Base-by-base conservation (phyloP, 225 moss, liverwort and hornwort genomes). In the Marchantia polymorpha region DNA sequence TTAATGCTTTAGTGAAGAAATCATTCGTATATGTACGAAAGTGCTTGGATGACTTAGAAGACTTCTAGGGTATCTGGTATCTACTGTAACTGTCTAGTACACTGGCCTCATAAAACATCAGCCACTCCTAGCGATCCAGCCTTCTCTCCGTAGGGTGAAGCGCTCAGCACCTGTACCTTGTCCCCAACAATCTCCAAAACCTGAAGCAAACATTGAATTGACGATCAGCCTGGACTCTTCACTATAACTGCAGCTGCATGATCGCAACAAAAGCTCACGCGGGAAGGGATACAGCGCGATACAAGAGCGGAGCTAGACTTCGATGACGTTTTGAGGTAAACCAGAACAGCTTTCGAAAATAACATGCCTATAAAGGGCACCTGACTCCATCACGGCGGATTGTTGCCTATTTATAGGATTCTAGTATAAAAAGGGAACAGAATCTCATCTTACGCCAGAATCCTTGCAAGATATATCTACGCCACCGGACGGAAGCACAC, bases 101-200 rank as follows among this genome's bases (percentile, higher is more conserved):
- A 74, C 15, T 59, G 59, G 46, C 59, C 19, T 78, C 65, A 78
- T 64, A 66, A 51, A 72, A 66, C 0, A 56, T 84, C 84, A 56
- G 76, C 80, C 22, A 80, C 53, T 50, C 72, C 64, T 50, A 84
- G 30, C 46, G 69, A 9, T 39, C 30, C 56, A 30, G 77, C 23
- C 22, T 77, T 80, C 65, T 80, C 82, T 31, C 76, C 65, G 60
- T 22, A 80, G 65, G 51, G 56, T 80, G 73, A 71, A 17, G 72
- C 80, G 11, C 75, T 77, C 77, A 87, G 52, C 16, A 87, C 84
- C 14, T 75, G 76, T 47, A 73, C 84, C 26, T 87, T 63, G 20
- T 80, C 82, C 76, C 84, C 87, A 49, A 82, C 73, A 30, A 87
- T 87, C 76, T 87, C 87, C 80, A 87, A 69, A 20, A 87, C 84